These are phyloP conservation scores for Rugonectria rugulosa DNA, from an alignment of 2,329 filamentous ascomycete genomes.

Conservation along the genomic window DNA sequence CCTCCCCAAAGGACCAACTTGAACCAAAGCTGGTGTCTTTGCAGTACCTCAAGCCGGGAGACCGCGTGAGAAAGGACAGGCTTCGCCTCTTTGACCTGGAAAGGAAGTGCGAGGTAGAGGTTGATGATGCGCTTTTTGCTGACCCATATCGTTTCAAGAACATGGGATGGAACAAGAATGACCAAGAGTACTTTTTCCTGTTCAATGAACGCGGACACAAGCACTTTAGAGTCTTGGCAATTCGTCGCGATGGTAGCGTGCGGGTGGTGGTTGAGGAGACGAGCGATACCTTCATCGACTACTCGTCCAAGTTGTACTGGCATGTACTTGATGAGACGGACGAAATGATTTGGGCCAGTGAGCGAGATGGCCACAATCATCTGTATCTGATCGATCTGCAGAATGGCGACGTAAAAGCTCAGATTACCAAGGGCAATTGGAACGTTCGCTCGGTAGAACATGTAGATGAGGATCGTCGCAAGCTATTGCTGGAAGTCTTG, in stretches of 20 bases:
- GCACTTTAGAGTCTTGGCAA: constrained; percentile 27
- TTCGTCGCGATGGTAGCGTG: constrained; percentile 25
- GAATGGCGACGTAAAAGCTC: constrained; percentile 27
- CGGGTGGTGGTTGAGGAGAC: constrained; percentile 33
- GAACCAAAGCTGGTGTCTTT: constrained; percentile 34
- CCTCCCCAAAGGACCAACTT: constrained; percentile 38
- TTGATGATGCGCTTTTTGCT: constrained; percentile 33
- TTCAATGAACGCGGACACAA: constrained; percentile 41
- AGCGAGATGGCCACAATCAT: constrained; percentile 41
- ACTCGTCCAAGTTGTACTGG: constrained; percentile 27
- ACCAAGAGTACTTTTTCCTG: constrained; percentile 37
- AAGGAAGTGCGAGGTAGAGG: constrained; percentile 27
- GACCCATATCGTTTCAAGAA: constrained; percentile 32
- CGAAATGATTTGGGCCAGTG: constrained; percentile 41
- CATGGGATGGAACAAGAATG: constrained; percentile 35
- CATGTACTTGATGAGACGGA: constrained; percentile 13
- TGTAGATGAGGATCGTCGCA: constrained; percentile 29
- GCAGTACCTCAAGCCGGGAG: constrained; percentile 39
- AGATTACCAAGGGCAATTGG: constrained; percentile 40
- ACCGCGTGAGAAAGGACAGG: constrained; percentile 31
- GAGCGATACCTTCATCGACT: constrained; percentile 39
- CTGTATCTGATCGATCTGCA: constrained; percentile 35
- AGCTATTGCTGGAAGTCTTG: constrained; percentile 31
- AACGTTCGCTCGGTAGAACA: constrained; percentile 31
- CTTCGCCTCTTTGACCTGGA: constrained; percentile 38